Base-by-base conservation (phyloP, 495 filamentous ascomycete species). In the Aspergillus sclerotioniger region DNA sequence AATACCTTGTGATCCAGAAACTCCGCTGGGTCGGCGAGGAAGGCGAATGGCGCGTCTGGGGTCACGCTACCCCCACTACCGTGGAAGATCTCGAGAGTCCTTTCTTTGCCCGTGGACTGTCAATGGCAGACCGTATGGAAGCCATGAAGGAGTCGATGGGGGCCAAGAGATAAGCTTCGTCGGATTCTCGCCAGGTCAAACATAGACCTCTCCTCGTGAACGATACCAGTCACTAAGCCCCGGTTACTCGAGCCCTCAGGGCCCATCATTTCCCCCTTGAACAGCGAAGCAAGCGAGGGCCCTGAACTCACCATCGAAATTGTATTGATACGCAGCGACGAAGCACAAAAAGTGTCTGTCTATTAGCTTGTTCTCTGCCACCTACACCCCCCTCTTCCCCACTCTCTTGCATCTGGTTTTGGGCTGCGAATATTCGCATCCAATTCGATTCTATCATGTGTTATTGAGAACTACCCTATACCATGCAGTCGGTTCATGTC, bases 1-100 rank as follows among this genome's bases (percentile, higher is more conserved):
- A 97, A 76, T 87, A 95, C 64, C 20, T 97, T n/a, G 88, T 93
- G 6, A 63, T 96, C 19, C 89, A 91, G 74, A 79, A 80, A 63
- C 61, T 71, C 21, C 68, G 86, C 49, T 71, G 81, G 72, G 76
- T 76, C 3, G 88, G 82, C 52, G 64, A 77, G 59, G 78, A 84
- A 43, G 71, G 70, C 37, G 79, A 80, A 12, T 97, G 92, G 92
- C 82, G 79, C 67, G 66, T 96, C 48, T 89, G 91, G 85, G 91
- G 91, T 21, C 85, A 83, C 35, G 70, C 82, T 37, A 74, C 80
- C 59, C 80, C 87, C 63, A 88, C 83, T 9, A 83, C 78, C 41
- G n/a, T 69, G 19, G 77, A 86, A 28, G 71, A 75, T 19, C 69
- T 81, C 51, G 47, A 69, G 15, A 65, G 43, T 49, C 71, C 75